Evolutionary conservation across 2,329 filamentous ascomycete genomes (phyloP).

Genomic region (Apiospora rasikravindrae): DNA sequence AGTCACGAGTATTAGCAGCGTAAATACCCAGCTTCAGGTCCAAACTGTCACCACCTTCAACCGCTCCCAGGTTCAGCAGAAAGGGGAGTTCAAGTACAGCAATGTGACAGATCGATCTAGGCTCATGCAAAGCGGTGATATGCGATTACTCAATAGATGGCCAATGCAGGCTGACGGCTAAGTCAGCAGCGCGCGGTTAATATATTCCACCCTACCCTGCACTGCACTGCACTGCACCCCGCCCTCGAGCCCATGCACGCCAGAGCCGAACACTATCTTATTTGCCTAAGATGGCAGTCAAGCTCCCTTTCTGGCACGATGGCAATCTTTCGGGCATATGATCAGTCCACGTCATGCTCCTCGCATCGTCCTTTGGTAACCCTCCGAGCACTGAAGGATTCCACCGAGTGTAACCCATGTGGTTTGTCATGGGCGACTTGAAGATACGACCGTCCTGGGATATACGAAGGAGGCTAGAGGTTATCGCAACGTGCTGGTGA

Average conservation of each 20-base stretch:
- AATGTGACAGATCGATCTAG: not conserved
- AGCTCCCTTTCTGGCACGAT: not conserved
- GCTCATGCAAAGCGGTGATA: not conserved
- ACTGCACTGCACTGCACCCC: not conserved
- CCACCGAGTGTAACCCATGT: not conserved
- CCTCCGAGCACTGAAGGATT: not conserved
- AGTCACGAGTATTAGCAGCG: not conserved
- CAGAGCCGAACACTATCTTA: not conserved
- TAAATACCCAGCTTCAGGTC: too few relatives aligned
- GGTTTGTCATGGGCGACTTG: not conserved
- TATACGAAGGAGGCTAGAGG: not conserved
- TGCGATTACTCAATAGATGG: not conserved
- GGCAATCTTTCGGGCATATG: not conserved
- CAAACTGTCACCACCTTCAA: not conserved
- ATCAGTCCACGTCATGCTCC: not conserved
- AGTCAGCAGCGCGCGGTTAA: conserved; percentile 4
- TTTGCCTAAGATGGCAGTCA: not conserved
- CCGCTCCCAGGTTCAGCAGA: not conserved
- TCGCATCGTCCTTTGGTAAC: not conserved
- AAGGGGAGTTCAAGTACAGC: not conserved
- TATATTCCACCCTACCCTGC: not conserved
- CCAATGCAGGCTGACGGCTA: not conserved
- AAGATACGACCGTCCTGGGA: not conserved
- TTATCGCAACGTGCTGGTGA: not conserved
- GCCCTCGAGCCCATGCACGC: not conserved